These are phyloP conservation scores for Aspergillus sclerotioniger DNA, from an alignment of 495 filamentous ascomycete species.

Conservation along the genomic window DNA sequence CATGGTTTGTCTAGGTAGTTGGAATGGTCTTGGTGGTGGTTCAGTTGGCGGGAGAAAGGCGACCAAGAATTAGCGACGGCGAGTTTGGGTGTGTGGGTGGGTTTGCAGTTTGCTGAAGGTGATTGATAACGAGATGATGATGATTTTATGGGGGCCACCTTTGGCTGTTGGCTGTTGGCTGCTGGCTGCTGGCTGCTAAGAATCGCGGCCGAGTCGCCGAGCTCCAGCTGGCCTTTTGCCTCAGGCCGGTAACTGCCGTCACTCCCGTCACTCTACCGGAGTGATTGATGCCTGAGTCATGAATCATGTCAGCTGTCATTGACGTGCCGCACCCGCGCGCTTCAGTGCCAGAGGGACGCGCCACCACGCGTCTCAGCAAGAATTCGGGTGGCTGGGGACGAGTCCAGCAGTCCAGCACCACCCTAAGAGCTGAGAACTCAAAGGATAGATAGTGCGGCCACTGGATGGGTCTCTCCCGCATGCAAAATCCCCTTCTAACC, in stretches of 20 bases:
- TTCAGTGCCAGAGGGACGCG: constrained; percentile 7
- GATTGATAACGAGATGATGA: not conserved
- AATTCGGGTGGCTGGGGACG: constrained; percentile 14
- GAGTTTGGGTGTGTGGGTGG: not conserved
- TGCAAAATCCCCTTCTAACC: not conserved
- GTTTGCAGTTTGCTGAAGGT: not conserved
- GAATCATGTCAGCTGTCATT: not conserved
- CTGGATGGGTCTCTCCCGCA: too few relatives aligned
- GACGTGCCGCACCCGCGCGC: constrained; percentile 14
- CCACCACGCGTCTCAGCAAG: constrained; percentile 16
- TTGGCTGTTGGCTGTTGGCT: not conserved
- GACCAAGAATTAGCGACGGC: not conserved
- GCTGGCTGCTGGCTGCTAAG: not conserved
- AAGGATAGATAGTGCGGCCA: too few relatives aligned
- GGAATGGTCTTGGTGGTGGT: not conserved
- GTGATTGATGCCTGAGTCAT: constrained; percentile 1
- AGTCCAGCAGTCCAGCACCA: not conserved
- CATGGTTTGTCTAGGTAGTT: constrained; percentile 23
- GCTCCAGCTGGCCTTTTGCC: constrained; percentile 24
- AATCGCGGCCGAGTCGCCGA: not conserved
- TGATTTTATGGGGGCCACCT: too few relatives aligned
- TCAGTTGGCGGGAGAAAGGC: not conserved
- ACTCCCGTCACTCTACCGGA: too few relatives aligned
- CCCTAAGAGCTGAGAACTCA: not conserved
- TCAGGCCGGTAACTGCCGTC: too few relatives aligned